These are phyloP conservation scores for Akanthomyces lecanii DNA, from an alignment of 2,329 filamentous ascomycete species.

Conservation along the genomic window DNA sequence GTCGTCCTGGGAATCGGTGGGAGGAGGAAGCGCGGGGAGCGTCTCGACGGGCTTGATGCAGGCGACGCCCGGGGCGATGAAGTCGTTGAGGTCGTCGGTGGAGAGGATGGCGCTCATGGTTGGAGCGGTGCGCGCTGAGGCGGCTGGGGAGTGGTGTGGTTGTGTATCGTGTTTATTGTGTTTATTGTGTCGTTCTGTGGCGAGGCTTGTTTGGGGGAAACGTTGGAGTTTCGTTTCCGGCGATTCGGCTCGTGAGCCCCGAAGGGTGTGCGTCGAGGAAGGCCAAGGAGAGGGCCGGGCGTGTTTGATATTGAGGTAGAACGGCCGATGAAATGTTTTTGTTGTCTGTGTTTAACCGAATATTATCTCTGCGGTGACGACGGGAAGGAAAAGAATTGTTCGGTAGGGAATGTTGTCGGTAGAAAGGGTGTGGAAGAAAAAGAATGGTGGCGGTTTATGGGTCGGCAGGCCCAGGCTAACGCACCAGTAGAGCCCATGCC, in stretches of 20 bases:
- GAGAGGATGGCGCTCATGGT: slow-evolving; percentile 96
- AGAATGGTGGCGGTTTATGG: slow-evolving; percentile 6
- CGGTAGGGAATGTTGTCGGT: neutral
- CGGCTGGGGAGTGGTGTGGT: neutral
- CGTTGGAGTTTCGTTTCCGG: neutral
- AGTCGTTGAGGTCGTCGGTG: slow-evolving; percentile 95
- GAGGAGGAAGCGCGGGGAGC: slow-evolving; percentile 56
- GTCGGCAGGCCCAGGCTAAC: too few species aligned
- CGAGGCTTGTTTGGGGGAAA: neutral
- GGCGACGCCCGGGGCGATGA: slow-evolving; percentile 94
- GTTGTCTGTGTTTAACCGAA: too few species aligned
- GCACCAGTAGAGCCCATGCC: neutral
- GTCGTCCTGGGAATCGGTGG: slow-evolving; percentile 35
- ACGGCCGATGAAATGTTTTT: too few species aligned
- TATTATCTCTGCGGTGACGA: too few species aligned
- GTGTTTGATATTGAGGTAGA: too few species aligned
- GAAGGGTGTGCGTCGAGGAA: neutral
- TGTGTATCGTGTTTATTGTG: neutral
- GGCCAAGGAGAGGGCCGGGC: neutral
- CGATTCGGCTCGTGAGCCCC: neutral
- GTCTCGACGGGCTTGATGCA: slow-evolving; percentile 98
- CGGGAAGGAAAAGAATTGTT: neutral
- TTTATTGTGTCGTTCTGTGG: too few species aligned
- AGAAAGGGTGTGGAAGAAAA: neutral
- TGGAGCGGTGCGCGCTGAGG: neutral